Percentiles rank a stretch among this genome's conserved stretches.
These are phyloP conservation scores for Vitis cinerea DNA, from an alignment of 164 flowering plant species.

Conservation along the genomic window DNA sequence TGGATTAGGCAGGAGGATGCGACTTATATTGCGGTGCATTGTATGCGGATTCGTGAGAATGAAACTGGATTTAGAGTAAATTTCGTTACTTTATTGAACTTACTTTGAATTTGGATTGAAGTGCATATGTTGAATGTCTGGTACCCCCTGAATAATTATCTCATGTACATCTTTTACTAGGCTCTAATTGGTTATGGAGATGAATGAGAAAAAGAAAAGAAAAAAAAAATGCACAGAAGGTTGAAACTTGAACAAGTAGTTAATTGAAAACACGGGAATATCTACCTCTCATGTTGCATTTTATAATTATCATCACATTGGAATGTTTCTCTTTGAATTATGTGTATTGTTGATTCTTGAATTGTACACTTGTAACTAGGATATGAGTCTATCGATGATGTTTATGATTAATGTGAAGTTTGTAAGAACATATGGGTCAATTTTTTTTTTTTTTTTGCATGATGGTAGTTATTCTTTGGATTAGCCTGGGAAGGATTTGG, in stretches of 20 bases:
- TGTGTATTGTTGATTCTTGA: background rate
- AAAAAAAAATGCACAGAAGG: background rate
- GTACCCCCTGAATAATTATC: background rate
- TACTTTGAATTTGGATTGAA: background rate
- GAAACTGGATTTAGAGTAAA: conserved; percentile 71
- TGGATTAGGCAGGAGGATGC: conserved; percentile 84
- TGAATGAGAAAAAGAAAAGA: background rate
- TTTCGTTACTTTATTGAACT: background rate
- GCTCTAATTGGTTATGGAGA: background rate
- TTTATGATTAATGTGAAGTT: no score
- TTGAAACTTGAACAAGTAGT: no score
- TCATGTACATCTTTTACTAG: background rate
- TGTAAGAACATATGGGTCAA: background rate
- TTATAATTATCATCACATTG: no score
- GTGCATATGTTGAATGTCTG: no score
- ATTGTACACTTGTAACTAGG: background rate
- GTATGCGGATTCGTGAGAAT: conserved; percentile 76
- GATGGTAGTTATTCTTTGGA: background rate
- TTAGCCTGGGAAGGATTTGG: no score
- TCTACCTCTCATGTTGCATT: no score
- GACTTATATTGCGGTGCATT: conserved; percentile 74
- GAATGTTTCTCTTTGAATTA: no score
- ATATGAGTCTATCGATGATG: no score
- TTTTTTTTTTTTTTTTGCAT: background rate
- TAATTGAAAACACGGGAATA: no score